Percentiles rank a stretch among this genome's conserved stretches.
These are phyloP conservation scores for Rauvolfia tetraphylla DNA, from an alignment of 257 asterid species.

Conservation along the genomic window DNA sequence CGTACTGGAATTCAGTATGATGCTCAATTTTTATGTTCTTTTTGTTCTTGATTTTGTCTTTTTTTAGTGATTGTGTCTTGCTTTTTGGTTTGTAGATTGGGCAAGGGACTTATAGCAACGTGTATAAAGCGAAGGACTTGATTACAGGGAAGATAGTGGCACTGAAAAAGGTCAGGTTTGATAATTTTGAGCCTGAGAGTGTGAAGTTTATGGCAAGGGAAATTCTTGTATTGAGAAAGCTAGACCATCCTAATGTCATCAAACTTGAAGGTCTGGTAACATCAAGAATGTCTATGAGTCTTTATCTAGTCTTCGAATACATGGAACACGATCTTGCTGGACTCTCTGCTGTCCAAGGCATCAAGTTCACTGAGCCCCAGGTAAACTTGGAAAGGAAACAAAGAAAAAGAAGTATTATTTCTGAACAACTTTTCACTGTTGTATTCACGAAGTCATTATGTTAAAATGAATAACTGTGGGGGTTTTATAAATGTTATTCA, in stretches of 20 bases:
- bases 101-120: constrained; percentile 95
- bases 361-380: constrained; percentile 77
- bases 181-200: constrained; percentile 70
- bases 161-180: constrained; percentile 82
- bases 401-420: background rate
- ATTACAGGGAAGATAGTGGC: constrained; percentile 87
- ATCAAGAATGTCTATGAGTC: constrained; percentile 83
- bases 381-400: constrained; percentile 27
- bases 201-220: constrained; percentile 86
- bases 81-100: constrained; percentile 54
- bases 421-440: background rate
- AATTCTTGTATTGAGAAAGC: constrained; percentile 57
- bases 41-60: background rate
- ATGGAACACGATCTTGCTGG: constrained; percentile 99
- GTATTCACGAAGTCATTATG: background rate
- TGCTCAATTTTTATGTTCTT: background rate
- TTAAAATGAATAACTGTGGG: background rate
- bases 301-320: constrained; percentile 83
- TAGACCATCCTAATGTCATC: constrained; percentile 87
- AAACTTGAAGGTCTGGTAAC: constrained; percentile 88
- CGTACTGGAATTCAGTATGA: background rate
- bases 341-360: constrained; percentile 60
- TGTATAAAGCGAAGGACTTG: constrained; percentile 84
- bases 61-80: constrained; percentile 6
- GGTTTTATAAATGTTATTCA: background rate